Base-by-base conservation (phyloP, 345 rosid species). In the Crucihimalaya himalaica region DNA sequence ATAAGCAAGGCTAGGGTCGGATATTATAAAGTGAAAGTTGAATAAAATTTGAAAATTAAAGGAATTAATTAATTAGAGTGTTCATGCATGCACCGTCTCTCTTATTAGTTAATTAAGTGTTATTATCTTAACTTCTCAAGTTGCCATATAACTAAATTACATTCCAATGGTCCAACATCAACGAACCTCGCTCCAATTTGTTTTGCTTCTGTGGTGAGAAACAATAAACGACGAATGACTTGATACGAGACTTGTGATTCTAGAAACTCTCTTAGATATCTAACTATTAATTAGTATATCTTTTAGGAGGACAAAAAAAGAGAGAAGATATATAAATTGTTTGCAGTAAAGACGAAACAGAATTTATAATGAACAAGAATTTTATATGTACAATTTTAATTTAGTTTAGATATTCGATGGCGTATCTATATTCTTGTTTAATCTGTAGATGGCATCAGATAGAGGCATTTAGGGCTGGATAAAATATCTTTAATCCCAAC, bases 1-100 rank as follows among this genome's bases (percentile, higher is more conserved):
- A 43, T 29, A 28, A 50, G 62, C 55, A 53, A 19, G 47, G 56
- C 6, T 29, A 29, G 29, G 20, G 51, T 66, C 51, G 67, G 59
- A 34, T 57, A 46, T 56, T 34, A 46, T 37, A 66, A 48, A 74
- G 60, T 37, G 70, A 63, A 10, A 63, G 4, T 27, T 23, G 6
- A 48, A 37, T 27, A 2, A 29, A 51, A 28, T 13, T 2, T 18
- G 4, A 48, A 4, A 16, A 40, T 0, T 13, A 32, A 52, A 63
- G 11, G n/a, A 13, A 50, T 37, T 71, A 48, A 50, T 37, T 71
- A 48, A 50, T 16, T 2, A 52, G 63, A 73, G 39, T 65, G 43
- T 66, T 56, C 72, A 55, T 65, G 66, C 72, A 55, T 65, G 66
- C 52, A 56, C 66, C 59, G 9, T 23, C 42, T 37, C 42, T 42